Base-by-base conservation (phyloP, 345 rosid species). In the Passiflora organensis region DNA sequence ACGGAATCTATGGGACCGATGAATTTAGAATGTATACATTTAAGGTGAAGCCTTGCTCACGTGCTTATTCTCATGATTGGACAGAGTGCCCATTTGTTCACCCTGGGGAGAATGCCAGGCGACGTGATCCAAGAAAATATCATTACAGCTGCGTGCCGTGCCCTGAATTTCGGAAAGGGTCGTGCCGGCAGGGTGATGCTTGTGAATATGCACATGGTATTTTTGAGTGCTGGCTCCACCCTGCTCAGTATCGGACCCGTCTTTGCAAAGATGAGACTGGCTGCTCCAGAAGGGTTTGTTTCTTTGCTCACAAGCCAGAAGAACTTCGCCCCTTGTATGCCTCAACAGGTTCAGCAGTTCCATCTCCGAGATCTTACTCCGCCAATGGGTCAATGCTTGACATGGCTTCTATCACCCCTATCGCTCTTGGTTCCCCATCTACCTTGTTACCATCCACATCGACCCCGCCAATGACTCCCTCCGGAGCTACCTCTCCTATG, bases 21-120 rank as follows among this genome's bases (percentile, higher is more conserved):
- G 98, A 91, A 66, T 91, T 91, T 69, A 73, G 96, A 64, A 91
- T 88, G 95, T 91, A 77, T 58, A 67, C 85, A 0, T 88, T 91
- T 72, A 91, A 88, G 82, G 78, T 91, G 59, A 88, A 78, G 74
- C 98, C 95, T 14, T 91, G 95, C 62, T 91, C 98, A 5, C 80
- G 96, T 76, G 96, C 98, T 6, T 91, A 91, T 72, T 88, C 96
- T 0, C 98, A 91, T 36, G 98, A 91, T 36, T 86, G 98, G 98
- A 91, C 96, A 0, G 96, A 91, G 67, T 91, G 96, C 62, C 98
- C 95, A 0, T 91, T 91, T 71, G 96, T 84, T 68, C 98, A 88
- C 64, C 98, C 96, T 0, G 96, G 96, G 21, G 98, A 91, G 78
- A 91, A 91, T 5, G 98, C 98, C 1, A 81, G 98, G 85, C 74